phyloP scores from a whole-genome alignment of 768 basidiomycete genomes.

The Heimioporus sp. region DNA sequence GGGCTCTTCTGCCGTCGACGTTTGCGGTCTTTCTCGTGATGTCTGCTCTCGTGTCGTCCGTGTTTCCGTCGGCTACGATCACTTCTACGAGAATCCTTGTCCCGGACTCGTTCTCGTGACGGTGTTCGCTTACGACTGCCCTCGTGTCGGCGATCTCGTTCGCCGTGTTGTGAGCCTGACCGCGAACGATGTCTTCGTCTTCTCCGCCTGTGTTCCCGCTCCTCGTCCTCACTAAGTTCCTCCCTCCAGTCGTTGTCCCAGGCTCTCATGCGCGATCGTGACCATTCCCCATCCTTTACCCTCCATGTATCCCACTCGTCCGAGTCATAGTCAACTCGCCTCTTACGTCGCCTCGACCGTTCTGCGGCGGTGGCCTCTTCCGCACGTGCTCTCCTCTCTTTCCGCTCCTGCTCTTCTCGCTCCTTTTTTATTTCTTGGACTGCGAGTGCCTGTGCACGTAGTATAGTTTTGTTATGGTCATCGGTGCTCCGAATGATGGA shows the following conservation, averaged over 20 bases:
- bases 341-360: conserved; percentile 42
- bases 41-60: conserved; percentile 22
- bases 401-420: conserved; percentile 62
- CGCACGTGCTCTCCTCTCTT: conserved; percentile 61
- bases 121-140: conserved; percentile 20
- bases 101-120: conserved; percentile 12
- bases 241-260: conserved; percentile 48
- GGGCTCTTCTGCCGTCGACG: conserved; percentile 21
- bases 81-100: conserved; percentile 8
- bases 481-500: conserved; percentile 92
- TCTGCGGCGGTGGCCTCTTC: conserved; percentile 76
- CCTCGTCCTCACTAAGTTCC: conserved; percentile 36
- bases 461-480: conserved; percentile 88
- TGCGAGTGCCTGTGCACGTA: conserved; percentile 68
- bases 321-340: conserved; percentile 27
- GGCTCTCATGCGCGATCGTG: conserved; percentile 40
- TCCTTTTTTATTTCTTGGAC: conserved; percentile 72
- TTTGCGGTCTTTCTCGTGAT: conserved; percentile 14
- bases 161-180: conserved; percentile 26
- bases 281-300: conserved; percentile 38
- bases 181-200: conserved; percentile 28
- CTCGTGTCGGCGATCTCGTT: conserved; percentile 19
- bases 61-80: conserved; percentile 25
- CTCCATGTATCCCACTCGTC: conserved; percentile 38
- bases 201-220: conserved; percentile 18